Evolutionary conservation across 305 asterid genomes (phyloP), one percentile per base, ranked within the genome.

Genomic region (Salvia sclarea): DNA sequence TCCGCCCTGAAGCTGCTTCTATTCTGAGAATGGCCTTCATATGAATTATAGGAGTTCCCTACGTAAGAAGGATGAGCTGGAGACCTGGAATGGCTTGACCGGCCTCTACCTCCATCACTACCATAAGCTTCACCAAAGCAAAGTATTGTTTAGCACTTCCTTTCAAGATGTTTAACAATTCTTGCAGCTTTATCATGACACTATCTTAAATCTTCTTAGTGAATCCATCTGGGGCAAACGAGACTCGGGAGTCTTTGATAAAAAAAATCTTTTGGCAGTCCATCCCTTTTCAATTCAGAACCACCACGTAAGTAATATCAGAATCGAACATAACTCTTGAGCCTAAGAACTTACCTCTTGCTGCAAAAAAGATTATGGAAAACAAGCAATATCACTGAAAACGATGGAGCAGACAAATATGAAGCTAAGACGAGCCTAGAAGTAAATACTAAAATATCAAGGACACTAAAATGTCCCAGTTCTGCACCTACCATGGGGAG

Each of bases 71-170:
- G 61, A 20, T 67, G 88, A 58, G 83, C 86, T 0, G 97, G 98
- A 79, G 99, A 94, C 86, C 84, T 91, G 73, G 96, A 89, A 75
- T 64, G 90, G 87, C 88, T 87, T 61, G 96, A 76, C 66, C 84
- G 91, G 70, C 90, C 83, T 83, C 95, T 86, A 73, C 83, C 95
- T 77, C 96, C 97, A 75, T 89, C 99, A 84, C 72, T 87, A 83
- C 82, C 92, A 86, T 88, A 89, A 91, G 99, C 99, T 94, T 91
- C 97, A 91, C 83, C 86, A 87, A 88, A 94, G 86, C 93, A 94
- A 94, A 88, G 89, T 80, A 73, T 78, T 82, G 86, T 91, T 94
- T 91, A 86, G 85, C 83, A 86, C 83, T 78, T 85, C 88, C 77
- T 49, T 81, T 87, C 91, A 85, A 84, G 82, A 82, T 74, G 84